phyloP scores from a whole-genome alignment of 257 asterid species.

The Cordia subcordata region DNA sequence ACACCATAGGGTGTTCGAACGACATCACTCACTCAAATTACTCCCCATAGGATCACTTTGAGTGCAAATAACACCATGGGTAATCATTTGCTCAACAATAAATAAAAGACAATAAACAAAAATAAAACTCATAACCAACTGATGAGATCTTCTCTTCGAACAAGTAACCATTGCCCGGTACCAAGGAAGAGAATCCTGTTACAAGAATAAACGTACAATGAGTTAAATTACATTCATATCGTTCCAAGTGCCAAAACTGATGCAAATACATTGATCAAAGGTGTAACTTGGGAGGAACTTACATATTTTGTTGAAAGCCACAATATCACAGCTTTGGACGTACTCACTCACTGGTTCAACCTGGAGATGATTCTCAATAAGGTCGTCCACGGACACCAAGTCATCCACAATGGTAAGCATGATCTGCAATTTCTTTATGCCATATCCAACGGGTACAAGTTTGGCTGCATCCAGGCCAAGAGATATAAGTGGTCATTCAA shows the following conservation, averaged over 20 bases:
- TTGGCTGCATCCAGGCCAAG: conserved; percentile 20
- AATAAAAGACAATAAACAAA: background rate
- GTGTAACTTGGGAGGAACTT: conserved; percentile 3
- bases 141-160: background rate
- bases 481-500: background rate
- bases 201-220: background rate
- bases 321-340: conserved; percentile 66
- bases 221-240: background rate
- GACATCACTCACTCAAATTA: too few species aligned
- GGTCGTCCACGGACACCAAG: conserved; percentile 33
- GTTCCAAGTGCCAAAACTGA: background rate
- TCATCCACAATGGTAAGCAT: conserved; percentile 43
- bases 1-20: too few species aligned
- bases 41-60: background rate
- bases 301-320: conserved; percentile 65
- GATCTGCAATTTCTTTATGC: conserved; percentile 33
- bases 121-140: background rate
- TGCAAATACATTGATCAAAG: background rate
- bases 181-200: conserved; percentile 3
- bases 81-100: background rate
- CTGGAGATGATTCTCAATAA: conserved; percentile 24
- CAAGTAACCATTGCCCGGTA: background rate
- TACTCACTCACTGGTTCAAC: conserved; percentile 48
- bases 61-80: background rate
- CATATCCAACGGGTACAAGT: conserved; percentile 33